Conservation (phyloP, 192 early-diverging fungal genomes). For the Tieghemiomyces parasiticus region DNA sequence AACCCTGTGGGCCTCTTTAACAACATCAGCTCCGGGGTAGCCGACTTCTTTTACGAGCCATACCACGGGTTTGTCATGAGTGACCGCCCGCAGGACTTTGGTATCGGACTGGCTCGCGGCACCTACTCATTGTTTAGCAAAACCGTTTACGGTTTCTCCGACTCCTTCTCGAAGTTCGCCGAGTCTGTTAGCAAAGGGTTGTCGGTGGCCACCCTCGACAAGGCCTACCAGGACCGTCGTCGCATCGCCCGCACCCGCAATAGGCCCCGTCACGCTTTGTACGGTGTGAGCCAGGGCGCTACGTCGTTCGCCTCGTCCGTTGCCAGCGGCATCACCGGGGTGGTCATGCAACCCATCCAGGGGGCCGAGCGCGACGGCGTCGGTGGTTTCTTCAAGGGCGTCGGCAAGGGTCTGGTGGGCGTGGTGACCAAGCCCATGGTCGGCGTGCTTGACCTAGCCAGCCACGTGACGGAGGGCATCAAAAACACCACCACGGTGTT, state of each 20-base stretch:
- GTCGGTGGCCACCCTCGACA: slow-evolving; percentile 89
- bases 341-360: slow-evolving; percentile 75
- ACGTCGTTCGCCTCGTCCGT: slow-evolving; percentile 70
- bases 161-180: slow-evolving; percentile 89
- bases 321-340: slow-evolving; percentile 72
- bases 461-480: slow-evolving; percentile 86
- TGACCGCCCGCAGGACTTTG: slow-evolving; percentile 85
- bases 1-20: slow-evolving; percentile 97
- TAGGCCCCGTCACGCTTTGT: slow-evolving; percentile 75
- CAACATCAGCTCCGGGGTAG: slow-evolving; percentile 85
- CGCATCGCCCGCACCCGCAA: slow-evolving; percentile 68
- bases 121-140: slow-evolving; percentile 64
- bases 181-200: slow-evolving; percentile 95
- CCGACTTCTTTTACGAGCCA: slow-evolving; percentile 96
- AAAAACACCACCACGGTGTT: slow-evolving; percentile 87
- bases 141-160: slow-evolving; percentile 90
- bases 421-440: slow-evolving; percentile 90
- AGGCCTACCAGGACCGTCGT: slow-evolving; percentile 70
- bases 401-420: slow-evolving; percentile 88
- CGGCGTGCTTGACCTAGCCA: slow-evolving; percentile 88
- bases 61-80: slow-evolving; percentile 93
- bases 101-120: slow-evolving; percentile 77
- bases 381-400: slow-evolving; percentile 86
- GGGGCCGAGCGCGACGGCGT: slow-evolving; percentile 81
- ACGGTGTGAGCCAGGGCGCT: slow-evolving; percentile 77